Base-by-base conservation (phyloP, 257 asterid species). In the Solanum verrucosum region DNA sequence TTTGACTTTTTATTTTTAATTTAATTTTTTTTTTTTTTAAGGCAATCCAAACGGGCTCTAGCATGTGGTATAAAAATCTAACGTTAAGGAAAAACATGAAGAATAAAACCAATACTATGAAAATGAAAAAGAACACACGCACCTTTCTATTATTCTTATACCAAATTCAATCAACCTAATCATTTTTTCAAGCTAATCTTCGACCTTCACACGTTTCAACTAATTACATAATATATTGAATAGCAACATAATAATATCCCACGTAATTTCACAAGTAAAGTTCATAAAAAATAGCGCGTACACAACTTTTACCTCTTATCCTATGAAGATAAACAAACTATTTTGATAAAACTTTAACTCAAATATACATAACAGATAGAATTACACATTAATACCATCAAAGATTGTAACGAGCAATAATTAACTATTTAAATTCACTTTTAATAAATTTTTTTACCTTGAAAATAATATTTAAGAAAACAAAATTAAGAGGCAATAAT, bases 251-350 rank as follows among this genome's bases (percentile, higher is more conserved):
- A 60, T 60, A 60, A 60, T 60, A 63, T 63, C 0, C 1, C 0
- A 0, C 3, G 0, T 9, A 63, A 63, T 63, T n/a, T n/a, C 4
- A 63, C 0, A 23, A 63, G 71, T 63, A 1, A n/a, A n/a, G 1
- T 63, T 10, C 1, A 10, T 0, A n/a, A n/a, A n/a, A 2, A n/a
- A n/a, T 10, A n/a, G 1, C 0, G 0, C 1, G 7, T 10, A 10
- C 3, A n/a, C 31, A 63, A 63, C 1, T n/a, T n/a, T n/a, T 5
- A 63, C 16, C 16, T n/a, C 3, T 59, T 59, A 63, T 63, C 33
- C 0, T 63, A 2, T 10, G 2, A n/a, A 63, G 3, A 1, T 2
- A n/a, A n/a, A 63, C 0, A n/a, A 4, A 63, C 3, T 63, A 63
- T 63, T 63, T 63, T 4, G 1, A n/a, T 63, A n/a, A n/a, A 63